Conservation (phyloP, 176 grass and related monocot species). For the Carex littledalei region DNA sequence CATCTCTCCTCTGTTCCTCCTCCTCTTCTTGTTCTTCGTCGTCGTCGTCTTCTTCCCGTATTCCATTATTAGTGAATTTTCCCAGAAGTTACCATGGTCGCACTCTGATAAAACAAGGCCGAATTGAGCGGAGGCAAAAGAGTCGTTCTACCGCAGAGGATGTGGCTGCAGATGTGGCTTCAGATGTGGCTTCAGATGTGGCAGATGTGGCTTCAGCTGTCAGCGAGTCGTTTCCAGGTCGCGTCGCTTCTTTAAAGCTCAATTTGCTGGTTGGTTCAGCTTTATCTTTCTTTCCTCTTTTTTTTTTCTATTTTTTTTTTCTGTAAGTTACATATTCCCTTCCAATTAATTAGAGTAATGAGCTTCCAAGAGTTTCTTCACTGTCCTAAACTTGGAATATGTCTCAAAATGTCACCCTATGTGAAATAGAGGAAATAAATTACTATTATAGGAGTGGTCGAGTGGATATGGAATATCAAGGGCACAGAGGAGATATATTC, state of each 20-base stretch:
- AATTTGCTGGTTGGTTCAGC: conserved; percentile 9
- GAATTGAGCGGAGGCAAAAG: neutral
- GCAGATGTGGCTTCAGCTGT: neutral
- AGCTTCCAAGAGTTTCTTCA: neutral
- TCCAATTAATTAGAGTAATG: neutral
- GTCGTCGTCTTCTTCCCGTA: neutral
- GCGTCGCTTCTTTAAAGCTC: conserved; percentile 16
- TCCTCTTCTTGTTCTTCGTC: neutral
- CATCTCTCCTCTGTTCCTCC: neutral
- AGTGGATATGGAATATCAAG: too few species aligned
- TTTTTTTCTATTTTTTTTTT: neutral
- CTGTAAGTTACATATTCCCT: neutral
- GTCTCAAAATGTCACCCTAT: too few species aligned
- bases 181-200: neutral
- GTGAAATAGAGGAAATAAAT: too few species aligned
- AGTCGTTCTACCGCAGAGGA: neutral
- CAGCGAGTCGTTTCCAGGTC: neutral
- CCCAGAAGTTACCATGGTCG: neutral
- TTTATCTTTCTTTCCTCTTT: neutral
- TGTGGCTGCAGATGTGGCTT: neutral
- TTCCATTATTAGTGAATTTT: neutral
- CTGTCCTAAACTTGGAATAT: too few species aligned
- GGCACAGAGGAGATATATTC: too few species aligned
- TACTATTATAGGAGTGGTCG: too few species aligned
- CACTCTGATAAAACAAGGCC: neutral